Evolutionary conservation across 805 yeast genomes (phyloP).

Genomic region (Wickerhamiella allomyrinae): DNA sequence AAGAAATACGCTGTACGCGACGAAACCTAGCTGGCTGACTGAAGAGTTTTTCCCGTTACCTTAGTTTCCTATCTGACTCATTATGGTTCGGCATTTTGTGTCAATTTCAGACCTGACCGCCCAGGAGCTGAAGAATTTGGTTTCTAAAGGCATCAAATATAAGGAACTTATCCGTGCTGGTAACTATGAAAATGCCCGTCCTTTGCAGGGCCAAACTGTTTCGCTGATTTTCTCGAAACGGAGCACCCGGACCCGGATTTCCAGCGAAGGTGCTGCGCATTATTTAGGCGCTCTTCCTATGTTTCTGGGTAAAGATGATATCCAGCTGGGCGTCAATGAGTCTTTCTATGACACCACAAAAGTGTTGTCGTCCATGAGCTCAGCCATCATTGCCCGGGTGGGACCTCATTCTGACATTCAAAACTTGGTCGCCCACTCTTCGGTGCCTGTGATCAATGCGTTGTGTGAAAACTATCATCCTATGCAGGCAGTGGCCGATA

Average conservation of each 20-base stretch:
- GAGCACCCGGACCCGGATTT: constrained; percentile 88
- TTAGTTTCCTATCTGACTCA: neutral
- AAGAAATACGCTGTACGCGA: too few species aligned
- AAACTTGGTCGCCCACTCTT: constrained; percentile 60
- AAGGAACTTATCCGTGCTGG: constrained; percentile 30
- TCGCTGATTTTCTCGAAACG: constrained; percentile 81
- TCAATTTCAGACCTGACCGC: constrained; percentile 67
- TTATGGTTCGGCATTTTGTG: constrained; percentile 43
- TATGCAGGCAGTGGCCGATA: constrained; percentile 84
- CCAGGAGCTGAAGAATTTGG: constrained; percentile 56
- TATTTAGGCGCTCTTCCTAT: constrained; percentile 92
- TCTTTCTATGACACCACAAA: constrained; percentile 75
- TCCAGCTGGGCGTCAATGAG: constrained; percentile 93
- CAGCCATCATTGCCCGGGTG: constrained; percentile 96
- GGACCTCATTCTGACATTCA: constrained; percentile 70
- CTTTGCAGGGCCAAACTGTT: constrained; percentile 65
- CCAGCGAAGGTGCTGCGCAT: constrained; percentile 86
- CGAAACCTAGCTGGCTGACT: too few species aligned
- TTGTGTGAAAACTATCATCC: constrained; percentile 91
- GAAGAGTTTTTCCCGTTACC: too few species aligned
- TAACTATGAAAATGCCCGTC: constrained; percentile 41
- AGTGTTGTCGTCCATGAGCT: constrained; percentile 88
- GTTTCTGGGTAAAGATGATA: constrained; percentile 93
- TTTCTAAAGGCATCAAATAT: constrained; percentile 55
- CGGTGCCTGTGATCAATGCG: constrained; percentile 86